phyloP scores from a whole-genome alignment of 352 stramenopile species.

The Globisporangium nunn region DNA sequence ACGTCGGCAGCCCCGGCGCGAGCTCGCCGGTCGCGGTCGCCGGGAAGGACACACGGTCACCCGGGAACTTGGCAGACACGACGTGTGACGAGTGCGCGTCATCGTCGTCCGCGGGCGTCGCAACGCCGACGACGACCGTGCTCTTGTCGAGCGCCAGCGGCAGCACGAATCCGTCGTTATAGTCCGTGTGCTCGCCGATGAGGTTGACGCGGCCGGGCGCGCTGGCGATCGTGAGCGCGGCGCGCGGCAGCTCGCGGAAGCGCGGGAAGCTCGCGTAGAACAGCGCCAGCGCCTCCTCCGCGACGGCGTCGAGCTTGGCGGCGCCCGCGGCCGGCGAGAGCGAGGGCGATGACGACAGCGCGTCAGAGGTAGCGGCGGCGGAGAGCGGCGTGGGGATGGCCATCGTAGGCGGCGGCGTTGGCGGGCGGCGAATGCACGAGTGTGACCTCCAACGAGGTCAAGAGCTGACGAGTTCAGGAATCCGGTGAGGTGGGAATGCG shows the following conservation, averaged over 20 bases:
- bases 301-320: constrained; percentile 19
- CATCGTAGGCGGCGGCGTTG: not conserved
- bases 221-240: constrained; percentile 43
- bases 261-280: constrained; percentile 53
- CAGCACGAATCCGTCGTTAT: constrained; percentile 95
- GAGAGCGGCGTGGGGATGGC: not conserved
- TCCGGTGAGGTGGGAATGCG: not conserved
- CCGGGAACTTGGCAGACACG: constrained; percentile 55
- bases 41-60: constrained; percentile 37
- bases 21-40: constrained; percentile 41
- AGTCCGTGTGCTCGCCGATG: constrained; percentile 95
- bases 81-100: constrained; percentile 24
- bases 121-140: constrained; percentile 78
- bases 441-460: not conserved
- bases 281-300: constrained; percentile 49
- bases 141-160: constrained; percentile 90
- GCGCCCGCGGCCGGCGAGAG: not conserved
- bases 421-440: too few relatives aligned
- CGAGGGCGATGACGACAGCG: not conserved
- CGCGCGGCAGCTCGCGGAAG: constrained; percentile 24
- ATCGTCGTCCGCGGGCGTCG: constrained; percentile 19
- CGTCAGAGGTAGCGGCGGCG: not conserved
- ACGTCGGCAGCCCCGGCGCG: constrained; percentile 49
- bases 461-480: not conserved
- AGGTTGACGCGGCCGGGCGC: constrained; percentile 95